Percentiles rank a stretch among this genome's conserved stretches.
These are phyloP conservation scores for Rhodomyrtus tomentosa DNA, from an alignment of 345 rosid genomes.

Conservation along the genomic window DNA sequence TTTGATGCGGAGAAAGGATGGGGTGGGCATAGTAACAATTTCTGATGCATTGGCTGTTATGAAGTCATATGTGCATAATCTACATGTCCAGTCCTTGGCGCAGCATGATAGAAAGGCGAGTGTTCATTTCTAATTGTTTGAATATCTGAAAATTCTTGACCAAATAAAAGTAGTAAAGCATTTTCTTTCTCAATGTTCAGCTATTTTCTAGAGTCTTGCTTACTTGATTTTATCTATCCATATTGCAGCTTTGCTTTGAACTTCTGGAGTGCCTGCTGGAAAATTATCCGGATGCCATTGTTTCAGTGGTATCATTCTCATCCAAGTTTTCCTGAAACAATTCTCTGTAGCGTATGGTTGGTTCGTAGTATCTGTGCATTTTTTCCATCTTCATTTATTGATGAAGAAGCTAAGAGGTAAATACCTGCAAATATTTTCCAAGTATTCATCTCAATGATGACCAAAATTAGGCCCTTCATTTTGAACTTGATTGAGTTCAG, in stretches of 20 bases:
- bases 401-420: not conserved
- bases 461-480: not conserved
- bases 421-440: not conserved
- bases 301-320: conserved; percentile 36
- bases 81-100: conserved; percentile 75
- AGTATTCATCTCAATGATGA: not conserved
- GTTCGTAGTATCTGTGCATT: not conserved
- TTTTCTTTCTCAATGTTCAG: not conserved
- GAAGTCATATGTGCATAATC: conserved; percentile 27
- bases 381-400: not conserved
- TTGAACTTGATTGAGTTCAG: not conserved
- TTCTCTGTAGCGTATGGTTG: not conserved
- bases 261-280: conserved; percentile 73
- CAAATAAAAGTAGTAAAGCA: not conserved
- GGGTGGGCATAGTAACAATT: conserved; percentile 30
- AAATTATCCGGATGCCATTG: conserved; percentile 35
- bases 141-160: not conserved
- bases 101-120: conserved; percentile 71
- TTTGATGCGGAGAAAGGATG: conserved; percentile 43
- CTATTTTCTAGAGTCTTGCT: not conserved
- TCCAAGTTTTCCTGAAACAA: not conserved
- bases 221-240: conserved; percentile 5
- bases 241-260: conserved; percentile 74
- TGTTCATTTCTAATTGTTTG: not conserved
- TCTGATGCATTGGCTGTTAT: conserved; percentile 58